Conservation (phyloP, 2,329 filamentous ascomycete genomes). For the Penicillium fuscoglaucum region DNA sequence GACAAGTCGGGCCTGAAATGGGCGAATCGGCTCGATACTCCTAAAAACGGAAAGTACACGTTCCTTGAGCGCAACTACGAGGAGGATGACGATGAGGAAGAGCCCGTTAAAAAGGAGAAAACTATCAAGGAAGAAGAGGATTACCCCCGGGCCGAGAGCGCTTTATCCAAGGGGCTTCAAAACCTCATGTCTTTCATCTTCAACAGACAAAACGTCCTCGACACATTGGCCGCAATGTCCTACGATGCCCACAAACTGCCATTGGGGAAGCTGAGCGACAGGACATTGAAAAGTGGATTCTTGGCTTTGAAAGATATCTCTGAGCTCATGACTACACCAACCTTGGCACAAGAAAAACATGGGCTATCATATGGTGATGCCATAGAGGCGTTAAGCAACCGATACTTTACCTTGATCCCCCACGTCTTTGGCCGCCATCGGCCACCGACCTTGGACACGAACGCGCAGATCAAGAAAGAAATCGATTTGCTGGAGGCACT, state of each 20-base stretch:
- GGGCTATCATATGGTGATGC: slow-evolving; percentile 42
- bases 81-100: slow-evolving; percentile 56
- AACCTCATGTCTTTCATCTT: slow-evolving; percentile 79
- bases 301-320: slow-evolving; percentile 74
- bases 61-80: slow-evolving; percentile 80
- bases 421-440: slow-evolving; percentile 74
- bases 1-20: slow-evolving; percentile 56
- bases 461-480: slow-evolving; percentile 67
- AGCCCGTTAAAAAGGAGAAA: slow-evolving; percentile 39
- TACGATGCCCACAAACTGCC: slow-evolving; percentile 68
- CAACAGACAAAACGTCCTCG: slow-evolving; percentile 70
- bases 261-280: slow-evolving; percentile 78
- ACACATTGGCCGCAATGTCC: slow-evolving; percentile 47
- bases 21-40: slow-evolving; percentile 46
- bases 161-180: slow-evolving; percentile 61
- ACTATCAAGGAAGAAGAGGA: slow-evolving; percentile 37
- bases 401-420: slow-evolving; percentile 79
- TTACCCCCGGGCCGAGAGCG: slow-evolving; percentile 52
- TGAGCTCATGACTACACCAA: slow-evolving; percentile 60
- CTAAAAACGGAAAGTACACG: slow-evolving; percentile 66
- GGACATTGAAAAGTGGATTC: slow-evolving; percentile 73
- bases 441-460: slow-evolving; percentile 65
- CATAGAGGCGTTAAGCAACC: slow-evolving; percentile 68
- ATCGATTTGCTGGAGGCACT: slow-evolving; percentile 77
- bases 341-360: slow-evolving; percentile 50